Percentiles rank a stretch among this genome's conserved stretches.
Conservation (phyloP, 768 basidiomycete genomes). For the Paxillus involutus region DNA sequence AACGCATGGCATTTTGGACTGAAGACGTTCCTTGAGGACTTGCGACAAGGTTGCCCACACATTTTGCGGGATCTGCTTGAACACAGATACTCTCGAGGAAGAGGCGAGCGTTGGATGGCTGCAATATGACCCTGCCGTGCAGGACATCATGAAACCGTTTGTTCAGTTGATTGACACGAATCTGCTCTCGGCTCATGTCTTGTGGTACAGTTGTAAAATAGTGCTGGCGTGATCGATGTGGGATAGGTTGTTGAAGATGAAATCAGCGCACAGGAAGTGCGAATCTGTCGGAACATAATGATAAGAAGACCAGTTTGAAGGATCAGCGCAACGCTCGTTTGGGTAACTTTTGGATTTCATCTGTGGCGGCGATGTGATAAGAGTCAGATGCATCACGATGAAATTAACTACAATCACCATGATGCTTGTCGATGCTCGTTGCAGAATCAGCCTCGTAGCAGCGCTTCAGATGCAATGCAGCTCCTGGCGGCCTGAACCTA, state of each 20-base stretch:
- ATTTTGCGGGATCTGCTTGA: conserved; percentile 39
- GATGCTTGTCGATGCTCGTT: too few relatives aligned
- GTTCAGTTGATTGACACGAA: conserved; percentile 27
- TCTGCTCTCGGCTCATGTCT: conserved; percentile 9
- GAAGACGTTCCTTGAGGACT: conserved; percentile 36
- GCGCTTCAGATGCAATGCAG: too few relatives aligned
- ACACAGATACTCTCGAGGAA: conserved; percentile 50
- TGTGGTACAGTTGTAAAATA: neutral
- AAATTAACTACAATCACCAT: too few relatives aligned
- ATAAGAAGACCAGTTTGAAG: too few relatives aligned
- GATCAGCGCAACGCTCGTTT: too few relatives aligned
- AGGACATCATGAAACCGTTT: conserved; percentile 37
- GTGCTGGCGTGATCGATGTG: neutral
- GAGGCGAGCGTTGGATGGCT: conserved; percentile 17
- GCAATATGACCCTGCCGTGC: conserved; percentile 27
- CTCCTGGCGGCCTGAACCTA: too few relatives aligned
- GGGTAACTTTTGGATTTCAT: too few relatives aligned
- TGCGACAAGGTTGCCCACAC: conserved; percentile 38
- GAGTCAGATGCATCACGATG: too few relatives aligned
- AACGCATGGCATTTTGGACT: conserved; percentile 44
- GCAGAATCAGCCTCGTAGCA: too few relatives aligned
- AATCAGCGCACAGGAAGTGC: too few relatives aligned
- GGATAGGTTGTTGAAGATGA: neutral
- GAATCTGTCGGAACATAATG: too few relatives aligned
- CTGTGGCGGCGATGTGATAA: too few relatives aligned